A percentile compares a stretch with the other conserved stretches of the same genome.
Conservation (phyloP, 441 rosid genomes). For the Populus trichocarpa region DNA sequence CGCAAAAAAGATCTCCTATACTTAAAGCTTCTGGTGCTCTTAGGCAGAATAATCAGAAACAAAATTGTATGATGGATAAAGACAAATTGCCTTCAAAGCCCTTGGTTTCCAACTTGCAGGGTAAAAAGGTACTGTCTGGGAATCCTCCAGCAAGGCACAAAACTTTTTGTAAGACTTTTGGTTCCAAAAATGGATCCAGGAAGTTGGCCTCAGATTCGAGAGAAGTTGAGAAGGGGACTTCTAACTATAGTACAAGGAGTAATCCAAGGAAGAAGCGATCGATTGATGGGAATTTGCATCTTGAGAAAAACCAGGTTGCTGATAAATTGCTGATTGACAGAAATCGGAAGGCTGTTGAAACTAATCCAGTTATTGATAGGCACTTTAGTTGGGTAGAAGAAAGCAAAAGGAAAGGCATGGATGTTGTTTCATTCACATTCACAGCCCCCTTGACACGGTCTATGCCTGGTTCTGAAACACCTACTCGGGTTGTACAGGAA, state of each 20-base stretch:
- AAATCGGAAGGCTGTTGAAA: constrained; percentile 30
- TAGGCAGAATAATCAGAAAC: constrained; percentile 89
- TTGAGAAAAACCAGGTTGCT: constrained; percentile 36
- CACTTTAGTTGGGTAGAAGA: constrained; percentile 57
- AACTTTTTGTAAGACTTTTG: constrained; percentile 32
- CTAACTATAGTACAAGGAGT: constrained; percentile 32
- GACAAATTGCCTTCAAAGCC: constrained; percentile 49
- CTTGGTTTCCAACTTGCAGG: constrained; percentile 31
- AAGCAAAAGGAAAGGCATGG: constrained; percentile 69
- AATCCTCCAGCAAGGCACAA: constrained; percentile 36
- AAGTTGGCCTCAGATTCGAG: constrained; percentile 38
- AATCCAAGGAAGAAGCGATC: constrained; percentile 64
- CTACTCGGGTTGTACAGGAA: constrained; percentile 28
- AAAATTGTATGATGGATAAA: constrained; percentile 50
- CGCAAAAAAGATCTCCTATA: constrained; percentile 43
- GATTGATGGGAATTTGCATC: constrained; percentile 42
- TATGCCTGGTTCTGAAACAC: constrained; percentile 41
- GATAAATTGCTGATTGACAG: constrained; percentile 28
- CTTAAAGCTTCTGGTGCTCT: constrained; percentile 53
- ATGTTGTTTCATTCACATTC: constrained; percentile 94
- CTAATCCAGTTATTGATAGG: constrained; percentile 36
- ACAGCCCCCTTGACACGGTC: constrained; percentile 74
- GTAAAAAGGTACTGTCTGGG: constrained; percentile 39
- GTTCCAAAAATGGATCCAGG: constrained; percentile 53
- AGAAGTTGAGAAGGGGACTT: constrained; percentile 39